Base-by-base conservation (phyloP, 2,329 filamentous ascomycete genomes). In the Cucurbitaria berberidis region DNA sequence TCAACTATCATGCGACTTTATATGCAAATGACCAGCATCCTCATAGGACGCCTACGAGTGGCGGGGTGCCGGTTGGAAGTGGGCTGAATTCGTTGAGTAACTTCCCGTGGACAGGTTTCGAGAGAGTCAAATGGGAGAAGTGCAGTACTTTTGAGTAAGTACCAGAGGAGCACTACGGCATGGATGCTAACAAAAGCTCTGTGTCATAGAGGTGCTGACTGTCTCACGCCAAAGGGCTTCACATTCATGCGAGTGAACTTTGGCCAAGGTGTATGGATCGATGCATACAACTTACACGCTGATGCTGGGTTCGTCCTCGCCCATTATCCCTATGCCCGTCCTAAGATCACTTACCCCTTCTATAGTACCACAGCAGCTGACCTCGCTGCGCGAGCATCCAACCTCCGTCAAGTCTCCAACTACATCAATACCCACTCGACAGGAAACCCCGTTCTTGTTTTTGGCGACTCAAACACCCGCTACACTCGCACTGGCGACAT, bases 221-320 rank as follows among this genome's bases (percentile, higher is more conserved):
- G 87, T 67, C 74, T 89, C 57, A 89, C 86, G 0, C 87, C 86
- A 19, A 89, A 89, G 72, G 87, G 87, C 13, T 89, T 88, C 70
- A 88, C 86, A 0, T 85, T 85, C 42, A 88, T 89, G 85, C 81
- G 85, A 11, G 71, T 82, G 35, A 73, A 78, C 18, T 60, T 88
- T 13, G 79, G 77, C 8, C 75, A 78, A 30, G 81, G 81, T 15
- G 79, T 84, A 7, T 86, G 82, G 54, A 72, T 87, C 21, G 86
- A 89, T 67, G 76, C 84, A 7, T 89, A 89, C 76, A 89, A 89
- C 67, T 64, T 89, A 6, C 87, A 89, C 68, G 76, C 86, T 1
- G 87, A 89, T 67, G 87, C 87, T 16, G 86, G 85, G 74, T 78
- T 64, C 38, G 65, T 41, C n/a, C 22, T n/a, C n/a, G n/a, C n/a